phyloP scores from a whole-genome alignment of 306 rosid species.

The Gleditsia sinensis region DNA sequence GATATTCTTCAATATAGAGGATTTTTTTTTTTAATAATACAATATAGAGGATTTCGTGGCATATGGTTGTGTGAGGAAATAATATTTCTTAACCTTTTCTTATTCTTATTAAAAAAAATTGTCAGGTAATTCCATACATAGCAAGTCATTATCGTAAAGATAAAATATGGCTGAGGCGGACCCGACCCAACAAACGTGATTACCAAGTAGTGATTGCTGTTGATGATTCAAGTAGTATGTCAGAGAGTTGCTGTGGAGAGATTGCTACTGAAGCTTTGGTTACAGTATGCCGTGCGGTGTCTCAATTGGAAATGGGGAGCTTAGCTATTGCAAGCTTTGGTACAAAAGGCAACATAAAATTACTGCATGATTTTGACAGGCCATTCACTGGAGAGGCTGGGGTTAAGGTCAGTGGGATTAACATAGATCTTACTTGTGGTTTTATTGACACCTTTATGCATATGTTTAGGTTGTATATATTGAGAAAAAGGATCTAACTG shows the following conservation, averaged over 20 bases:
- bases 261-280: slow-evolving; percentile 86
- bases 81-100: not conserved
- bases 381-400: slow-evolving; percentile 85
- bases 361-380: slow-evolving; percentile 83
- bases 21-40: too few relatives aligned
- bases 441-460: not conserved
- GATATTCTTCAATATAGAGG: slow-evolving; percentile 4
- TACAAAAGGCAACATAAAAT: slow-evolving; percentile 75
- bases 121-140: slow-evolving; percentile 77
- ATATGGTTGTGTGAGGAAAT: not conserved
- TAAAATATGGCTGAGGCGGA: slow-evolving; percentile 91
- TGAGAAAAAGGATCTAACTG: slow-evolving; percentile 18
- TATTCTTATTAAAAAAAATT: slow-evolving; percentile 3
- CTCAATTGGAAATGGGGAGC: slow-evolving; percentile 83
- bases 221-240: slow-evolving; percentile 96
- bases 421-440: not conserved
- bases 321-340: slow-evolving; percentile 94
- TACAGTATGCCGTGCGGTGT: slow-evolving; percentile 90
- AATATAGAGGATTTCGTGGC: too few relatives aligned
- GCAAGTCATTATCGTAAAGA: slow-evolving; percentile 85
- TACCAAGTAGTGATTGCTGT: slow-evolving; percentile 90
- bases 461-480: not conserved
- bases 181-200: slow-evolving; percentile 93
- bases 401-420: slow-evolving; percentile 55
- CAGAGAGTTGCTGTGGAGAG: slow-evolving; percentile 73